Base-by-base conservation (phyloP, 306 rosid species). In the Vigna trinervia region DNA sequence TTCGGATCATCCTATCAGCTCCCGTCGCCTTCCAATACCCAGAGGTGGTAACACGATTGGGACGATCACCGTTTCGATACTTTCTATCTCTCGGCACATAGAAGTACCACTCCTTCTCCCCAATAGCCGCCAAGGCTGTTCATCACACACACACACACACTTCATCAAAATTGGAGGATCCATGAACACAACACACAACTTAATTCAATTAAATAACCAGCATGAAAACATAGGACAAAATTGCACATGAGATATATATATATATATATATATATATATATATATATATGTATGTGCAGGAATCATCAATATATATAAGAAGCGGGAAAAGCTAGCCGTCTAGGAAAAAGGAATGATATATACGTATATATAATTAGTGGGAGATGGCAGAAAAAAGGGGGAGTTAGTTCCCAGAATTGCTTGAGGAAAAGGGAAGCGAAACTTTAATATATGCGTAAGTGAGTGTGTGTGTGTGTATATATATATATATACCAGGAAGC, bases 21-120 rank as follows among this genome's bases (percentile, higher is more conserved):
- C 99, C 99, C 0, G 99, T 96, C 1, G 99, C 99, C 82, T 96
- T 96, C 99, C 99, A 96, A 36, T 96, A 96, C 17, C 99, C 99
- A 12, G 99, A 92, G 8, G 98, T 96, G 0, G 99, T 96, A 0
- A 96, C 99, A 0, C 99, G 89, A 73, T 96, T 96, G 0, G 99
- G 99, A 14, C 99, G 84, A 72, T 96, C 99, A 0, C 99, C 99
- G 85, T 95, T 96, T 0, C 99, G 77, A 74, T 96, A 96, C 80
- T 96, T 96, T 4, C 97, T 78, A 74, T 96, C 99, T 47, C 99
- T 80, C 0, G 99, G 99, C 71, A 96, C 99, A 82, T 96, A 96
- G 50, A 95, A 96, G 79, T 89, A 96, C 99, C 99, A 96, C 8
- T 96, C 99, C 86, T 96, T 96, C 87, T 96, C 99, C 0, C 99